These are phyloP conservation scores for Fusarium falciforme DNA, from an alignment of 2,329 filamentous ascomycete genomes.

Conservation along the genomic window DNA sequence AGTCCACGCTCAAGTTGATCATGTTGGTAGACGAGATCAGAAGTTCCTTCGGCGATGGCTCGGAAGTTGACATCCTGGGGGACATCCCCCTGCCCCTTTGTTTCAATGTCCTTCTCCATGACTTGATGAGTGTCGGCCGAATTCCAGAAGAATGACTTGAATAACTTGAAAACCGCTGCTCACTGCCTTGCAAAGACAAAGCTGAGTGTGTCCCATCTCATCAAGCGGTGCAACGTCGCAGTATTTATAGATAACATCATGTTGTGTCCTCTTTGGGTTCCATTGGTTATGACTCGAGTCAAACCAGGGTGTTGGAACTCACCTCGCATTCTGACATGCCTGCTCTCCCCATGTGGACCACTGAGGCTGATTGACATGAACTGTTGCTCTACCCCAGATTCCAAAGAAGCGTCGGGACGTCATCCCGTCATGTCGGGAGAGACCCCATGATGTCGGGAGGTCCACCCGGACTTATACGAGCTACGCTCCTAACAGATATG, in stretches of 20 bases:
- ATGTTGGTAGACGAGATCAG: background rate
- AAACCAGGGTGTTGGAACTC: background rate
- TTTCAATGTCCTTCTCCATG: background rate
- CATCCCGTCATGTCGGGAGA: background rate
- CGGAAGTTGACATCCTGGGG: constrained; percentile 5
- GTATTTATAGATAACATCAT: constrained; percentile 3
- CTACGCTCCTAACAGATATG: background rate
- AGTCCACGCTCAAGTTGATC: constrained; percentile 42
- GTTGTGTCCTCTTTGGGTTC: background rate
- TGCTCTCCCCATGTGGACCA: background rate
- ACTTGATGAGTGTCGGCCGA: background rate
- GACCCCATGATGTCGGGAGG: background rate
- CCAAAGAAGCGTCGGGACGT: background rate
- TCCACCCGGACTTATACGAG: background rate
- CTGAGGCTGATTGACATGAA: background rate
- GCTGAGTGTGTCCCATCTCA: background rate
- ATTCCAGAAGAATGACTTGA: no score
- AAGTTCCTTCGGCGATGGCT: background rate
- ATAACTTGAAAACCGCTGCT: background rate
- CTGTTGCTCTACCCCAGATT: background rate
- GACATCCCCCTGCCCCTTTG: background rate
- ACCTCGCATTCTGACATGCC: background rate
- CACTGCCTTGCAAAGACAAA: background rate
- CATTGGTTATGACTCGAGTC: background rate
- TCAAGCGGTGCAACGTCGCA: background rate